Evolutionary conservation across 805 yeast genomes (phyloP), one percentile per base, ranked within the genome.

Genomic region (Suhomyces vadensis): DNA sequence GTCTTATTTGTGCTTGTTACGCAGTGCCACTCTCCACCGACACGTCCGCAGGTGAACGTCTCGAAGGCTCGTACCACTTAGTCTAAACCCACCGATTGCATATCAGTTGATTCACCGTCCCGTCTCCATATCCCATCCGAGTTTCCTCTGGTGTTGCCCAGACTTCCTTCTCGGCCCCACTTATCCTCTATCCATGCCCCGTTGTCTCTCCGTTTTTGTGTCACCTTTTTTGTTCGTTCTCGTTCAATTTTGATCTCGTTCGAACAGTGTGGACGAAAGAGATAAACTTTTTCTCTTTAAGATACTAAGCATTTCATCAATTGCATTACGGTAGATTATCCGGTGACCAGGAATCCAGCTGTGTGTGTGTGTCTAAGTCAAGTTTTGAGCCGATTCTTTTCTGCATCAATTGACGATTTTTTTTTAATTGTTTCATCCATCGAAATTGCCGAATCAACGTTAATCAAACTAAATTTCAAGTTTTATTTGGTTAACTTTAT

Each of bases 221-320:
- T 20, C 41, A 27, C 35, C n/a, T 38, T 38, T 35, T 23, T 38
- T 35, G 31, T n/a, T 27, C 35, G 10, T 6, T 35, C 25, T 38
- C 35, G 35, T 19, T 38, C 31, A 36, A 25, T 26, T 33, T 17
- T 17, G 37, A 33, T 33, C 37, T 33, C 33, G 33, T 29, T 29
- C 33, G 10, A 23, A 23, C 25, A 9, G 17, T 29, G 33, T 26
- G 16, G 33, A 16, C 33, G 19, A 29, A 5, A 5, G n/a, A n/a
- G 6, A 27, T n/a, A n/a, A 11, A 7, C 33, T 29, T 29, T 29
- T 29, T 29, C 33, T 29, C 14, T n/a, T n/a, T n/a, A n/a, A 29
- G 5, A 14, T n/a, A 17, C 13, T 19, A 11, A 29, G 33, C 33
- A 29, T 14, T 29, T 6, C 31, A 26, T 26, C 33, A 29, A 29